A percentile compares a stretch with the other conserved stretches of the same genome.
Evolutionary conservation across 768 basidiomycete species (phyloP).

Genomic region (Hygrophorus russula): DNA sequence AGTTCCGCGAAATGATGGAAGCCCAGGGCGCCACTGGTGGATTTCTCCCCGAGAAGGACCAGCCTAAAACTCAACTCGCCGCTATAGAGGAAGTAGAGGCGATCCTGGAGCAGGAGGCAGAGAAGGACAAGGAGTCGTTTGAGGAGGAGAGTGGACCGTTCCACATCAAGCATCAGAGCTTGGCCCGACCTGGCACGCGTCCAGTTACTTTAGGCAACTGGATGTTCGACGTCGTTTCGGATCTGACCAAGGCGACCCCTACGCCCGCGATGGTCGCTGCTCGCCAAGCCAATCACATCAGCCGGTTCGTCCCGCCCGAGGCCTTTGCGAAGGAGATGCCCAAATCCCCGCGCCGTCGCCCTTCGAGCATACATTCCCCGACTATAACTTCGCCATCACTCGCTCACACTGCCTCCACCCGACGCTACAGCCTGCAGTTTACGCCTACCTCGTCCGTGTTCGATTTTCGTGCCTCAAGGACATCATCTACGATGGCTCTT

Average conservation of each 20-base stretch:
- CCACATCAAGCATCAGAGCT: constrained; percentile 26
- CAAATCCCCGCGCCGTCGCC: constrained; percentile 20
- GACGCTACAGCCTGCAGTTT: constrained; percentile 53
- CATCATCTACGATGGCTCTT: constrained; percentile 5
- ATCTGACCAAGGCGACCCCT: constrained; percentile 34
- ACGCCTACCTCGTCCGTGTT: constrained; percentile 27
- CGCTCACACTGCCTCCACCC: constrained; percentile 20
- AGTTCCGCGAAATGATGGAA: constrained; percentile 62
- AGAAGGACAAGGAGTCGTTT: constrained; percentile 31
- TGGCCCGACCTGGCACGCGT: constrained; percentile 27
- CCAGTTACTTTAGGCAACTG: constrained; percentile 62
- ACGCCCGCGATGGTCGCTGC: constrained; percentile 13
- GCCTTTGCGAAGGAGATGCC: constrained; percentile 14
- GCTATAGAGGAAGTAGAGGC: constrained; percentile 33
- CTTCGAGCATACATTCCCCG: constrained; percentile 26
- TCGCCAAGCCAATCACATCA: constrained; percentile 16
- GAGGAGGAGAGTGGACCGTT: constrained; percentile 20
- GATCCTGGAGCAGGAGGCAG: constrained; percentile 31
- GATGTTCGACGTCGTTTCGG: constrained; percentile 76
- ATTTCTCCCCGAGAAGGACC: constrained; percentile 29
- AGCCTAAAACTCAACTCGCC: constrained; percentile 14
- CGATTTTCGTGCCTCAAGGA: constrained; percentile 8
- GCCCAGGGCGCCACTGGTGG: constrained; percentile 45
- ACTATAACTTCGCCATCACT: constrained; percentile 14
- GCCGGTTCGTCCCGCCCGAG: constrained; percentile 25